Conservation (phyloP, 2,329 filamentous ascomycete species). For the Pseudohalonectria lignicola region DNA sequence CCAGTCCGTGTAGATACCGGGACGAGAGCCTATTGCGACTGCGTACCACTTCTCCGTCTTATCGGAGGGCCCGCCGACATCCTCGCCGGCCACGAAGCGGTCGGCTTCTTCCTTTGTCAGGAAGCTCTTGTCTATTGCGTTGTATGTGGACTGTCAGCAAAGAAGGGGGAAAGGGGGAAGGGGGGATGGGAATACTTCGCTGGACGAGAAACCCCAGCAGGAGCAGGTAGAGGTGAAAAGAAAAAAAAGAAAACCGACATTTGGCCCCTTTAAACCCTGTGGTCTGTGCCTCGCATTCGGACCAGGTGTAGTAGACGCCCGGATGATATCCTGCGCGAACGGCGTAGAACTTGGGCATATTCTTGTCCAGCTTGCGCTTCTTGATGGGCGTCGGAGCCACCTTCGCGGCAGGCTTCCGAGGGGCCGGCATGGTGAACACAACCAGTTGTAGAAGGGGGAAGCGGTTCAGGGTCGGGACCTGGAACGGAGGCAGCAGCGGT, state of each 20-base stretch:
- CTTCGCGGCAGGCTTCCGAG: background rate
- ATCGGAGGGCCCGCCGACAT: constrained; percentile 24
- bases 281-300: constrained; percentile 50
- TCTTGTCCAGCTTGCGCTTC: constrained; percentile 36
- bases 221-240: background rate
- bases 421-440: too few species aligned
- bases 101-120: constrained; percentile 62
- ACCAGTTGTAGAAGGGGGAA: too few species aligned
- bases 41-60: constrained; percentile 44
- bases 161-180: too few species aligned
- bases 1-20: constrained; percentile 57
- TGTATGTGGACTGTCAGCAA: background rate
- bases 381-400: constrained; percentile 15
- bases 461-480: too few species aligned
- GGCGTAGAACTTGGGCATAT: constrained; percentile 48
- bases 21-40: constrained; percentile 45
- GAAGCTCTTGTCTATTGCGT: constrained; percentile 89
- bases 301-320: constrained; percentile 51
- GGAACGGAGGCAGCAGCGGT: constrained; percentile 2
- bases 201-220: constrained; percentile 1
- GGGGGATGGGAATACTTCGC: too few species aligned
- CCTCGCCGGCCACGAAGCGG: constrained; percentile 58
- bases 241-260: constrained; percentile 40
- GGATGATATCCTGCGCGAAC: constrained; percentile 45
- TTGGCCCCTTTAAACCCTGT: constrained; percentile 51